These are phyloP conservation scores for Dalbergia oliveri DNA, from an alignment of 306 rosid species.

Conservation along the genomic window DNA sequence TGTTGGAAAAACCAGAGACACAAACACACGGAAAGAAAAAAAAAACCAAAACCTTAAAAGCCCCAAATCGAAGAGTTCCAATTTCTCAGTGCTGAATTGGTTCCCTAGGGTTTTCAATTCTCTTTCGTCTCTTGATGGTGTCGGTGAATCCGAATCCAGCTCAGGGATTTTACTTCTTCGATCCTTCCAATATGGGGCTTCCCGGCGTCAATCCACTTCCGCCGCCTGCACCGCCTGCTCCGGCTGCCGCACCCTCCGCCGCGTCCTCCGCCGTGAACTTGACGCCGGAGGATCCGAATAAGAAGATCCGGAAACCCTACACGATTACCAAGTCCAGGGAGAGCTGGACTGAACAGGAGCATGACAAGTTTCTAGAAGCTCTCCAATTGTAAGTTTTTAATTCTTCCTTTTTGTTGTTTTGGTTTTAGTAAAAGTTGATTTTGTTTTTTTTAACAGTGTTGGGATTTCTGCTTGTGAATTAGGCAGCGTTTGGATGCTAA, in stretches of 20 bases:
- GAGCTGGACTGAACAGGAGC: slow-evolving; percentile 98
- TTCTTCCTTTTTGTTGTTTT: background rate
- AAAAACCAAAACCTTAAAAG: background rate
- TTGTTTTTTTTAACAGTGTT: background rate
- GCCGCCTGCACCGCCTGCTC: slow-evolving; percentile 35
- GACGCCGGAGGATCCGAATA: slow-evolving; percentile 55
- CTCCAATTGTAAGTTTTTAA: slow-evolving; percentile 80
- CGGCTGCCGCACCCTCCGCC: background rate
- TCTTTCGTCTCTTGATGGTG: slow-evolving; percentile 55
- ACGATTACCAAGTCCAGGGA: slow-evolving; percentile 94
- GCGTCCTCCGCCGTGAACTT: background rate
- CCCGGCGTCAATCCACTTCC: slow-evolving; percentile 60
- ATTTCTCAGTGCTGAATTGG: background rate
- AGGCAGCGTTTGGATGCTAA: slow-evolving; percentile 6
- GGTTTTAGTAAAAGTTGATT: background rate
- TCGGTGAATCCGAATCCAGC: slow-evolving; percentile 72
- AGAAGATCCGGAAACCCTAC: slow-evolving; percentile 91
- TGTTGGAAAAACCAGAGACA: slow-evolving; percentile 16
- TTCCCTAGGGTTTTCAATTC: too few relatives aligned
- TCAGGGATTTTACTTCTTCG: slow-evolving; percentile 70
- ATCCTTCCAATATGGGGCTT: slow-evolving; percentile 64
- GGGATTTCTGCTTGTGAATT: background rate
- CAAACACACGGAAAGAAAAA: background rate
- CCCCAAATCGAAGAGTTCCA: background rate
- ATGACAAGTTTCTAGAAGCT: slow-evolving; percentile 97